Evolutionary conservation across 306 rosid genomes (phyloP), one percentile per base, ranked within the genome.

Genomic region (Rosa persica): DNA sequence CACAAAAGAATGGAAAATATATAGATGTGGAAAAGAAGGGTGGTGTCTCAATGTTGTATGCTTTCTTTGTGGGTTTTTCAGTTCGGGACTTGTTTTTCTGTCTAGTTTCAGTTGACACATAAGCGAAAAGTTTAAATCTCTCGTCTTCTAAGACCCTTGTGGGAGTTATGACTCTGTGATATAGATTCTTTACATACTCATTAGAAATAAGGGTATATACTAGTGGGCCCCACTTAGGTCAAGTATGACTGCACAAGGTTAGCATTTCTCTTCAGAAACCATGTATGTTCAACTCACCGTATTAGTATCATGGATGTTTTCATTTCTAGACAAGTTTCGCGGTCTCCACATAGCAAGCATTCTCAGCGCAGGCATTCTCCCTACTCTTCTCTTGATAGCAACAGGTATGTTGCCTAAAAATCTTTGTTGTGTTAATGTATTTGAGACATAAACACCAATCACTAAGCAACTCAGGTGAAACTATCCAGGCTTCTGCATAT

Each of bases 331-430:
- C 99, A 90, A 90, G 92, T 96, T 90, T 96, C 90, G 94, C 89
- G 97, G 98, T 96, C 99, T 82, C 99, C 98, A 70, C 92, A 89
- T 96, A 93, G 97, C 99, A 96, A 96, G 99, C 98, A 89, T 92
- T 90, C 97, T 83, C 99, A 93, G 87, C 94, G 91, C 96, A 90
- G 97, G 93, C 99, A 91, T 93, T 96, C 99, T 87, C 96, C 97
- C 90, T 91, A 91, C 86, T 84, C 93, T 91, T 93, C 98, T 93
- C 92, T 90, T 89, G 98, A 93, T 81, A 66, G 78, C 58, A 85
- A 89, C 86, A 93, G 99, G 98, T 93, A 89, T 91, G 94, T 84
- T 80, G 79, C 87, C 82, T 79, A 79, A 38, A 83, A 78, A 81
- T 82, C 83, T 78, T 85, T 91, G 78, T 88, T 72, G 82, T 83